Base-by-base conservation (phyloP, 2,329 filamentous ascomycete genomes). In the Fusarium sp. region DNA sequence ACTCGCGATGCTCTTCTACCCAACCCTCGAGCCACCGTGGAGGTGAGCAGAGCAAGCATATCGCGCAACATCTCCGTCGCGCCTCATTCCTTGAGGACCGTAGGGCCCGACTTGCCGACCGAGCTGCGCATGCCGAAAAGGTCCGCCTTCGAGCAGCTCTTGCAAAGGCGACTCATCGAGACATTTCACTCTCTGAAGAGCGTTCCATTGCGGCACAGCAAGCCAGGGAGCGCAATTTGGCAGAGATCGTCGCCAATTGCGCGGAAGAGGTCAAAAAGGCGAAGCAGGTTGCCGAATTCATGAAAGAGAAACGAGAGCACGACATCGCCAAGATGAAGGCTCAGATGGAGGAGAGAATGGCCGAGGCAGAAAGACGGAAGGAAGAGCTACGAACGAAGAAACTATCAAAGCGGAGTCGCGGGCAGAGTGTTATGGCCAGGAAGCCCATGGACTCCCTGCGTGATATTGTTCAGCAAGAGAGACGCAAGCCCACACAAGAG, bases 211-310 rank as follows among this genome's bases (percentile, higher is more conserved):
- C 92, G 7, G 92, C 92, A 7, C 89, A 93, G 65, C 86, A 93
- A 67, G 90, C 92, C 1, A 86, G 93, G 58, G 91, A 95, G 80
- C 91, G 91, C 71, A 93, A 94, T 70, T 80, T 96, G 19, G 92
- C 91, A 10, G 92, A 94, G 76, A 94, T 95, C 42, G 91, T 92
- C 6, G 91, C 92, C 47, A 86, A 88, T 62, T 95, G 92, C 74
- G 92, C 92, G 20, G 92, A 94, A 77, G 92, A 96, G 76, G 92
- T 96, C 17, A 89, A 91, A 75, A 86, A 91, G 67, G 92, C 92
- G 51, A 95, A 95, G 82, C 90, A 91, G 49, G 85, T 94, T n/a
- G 92, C 92, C 15, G 91, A 93, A 76, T 89, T 86, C 58, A 93
- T 92, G 82, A 94, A 93, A 78, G 90, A 92, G 79, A 90, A 91